Evolutionary conservation across 2,329 filamentous ascomycete genomes (phyloP), one percentile per base, ranked within the genome.

Genomic region (Raffaelea arxii): DNA sequence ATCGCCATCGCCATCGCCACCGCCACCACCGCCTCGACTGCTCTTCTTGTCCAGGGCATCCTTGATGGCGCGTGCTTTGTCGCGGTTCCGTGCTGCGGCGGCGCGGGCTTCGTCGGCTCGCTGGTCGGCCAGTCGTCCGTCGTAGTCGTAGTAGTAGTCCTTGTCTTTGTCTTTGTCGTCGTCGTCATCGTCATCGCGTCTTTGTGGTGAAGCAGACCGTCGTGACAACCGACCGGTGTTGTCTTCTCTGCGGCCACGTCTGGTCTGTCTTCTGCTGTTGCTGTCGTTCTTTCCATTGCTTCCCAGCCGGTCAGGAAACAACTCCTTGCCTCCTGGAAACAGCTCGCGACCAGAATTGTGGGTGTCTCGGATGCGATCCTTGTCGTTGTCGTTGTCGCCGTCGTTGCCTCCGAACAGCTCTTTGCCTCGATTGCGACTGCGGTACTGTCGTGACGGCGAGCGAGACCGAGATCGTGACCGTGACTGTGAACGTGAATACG

Each of bases 351-450:
- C 38, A 9, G n/a, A n/a, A n/a, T 37, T 16, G n/a, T n/a, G 9
- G n/a, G 7, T 38, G 61, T 62, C 37, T 54, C 46, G 36, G 57
- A 55, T n/a, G n/a, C n/a, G n/a, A n/a, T n/a, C n/a, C n/a, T n/a
- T n/a, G n/a, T n/a, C n/a, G n/a, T n/a, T n/a, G 16, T 52, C 49
- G 25, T 55, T 51, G 41, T 59, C 62, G 25, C 55, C 60, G 23
- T 24, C 55, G 39, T 3, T 49, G 46, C 37, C 62, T 2, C 77
- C 72, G 55, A 88, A 86, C 6, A 88, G 68, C 59, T 88, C 84
- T 57, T 75, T 81, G 44, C 69, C 68, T 12, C 65, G 64, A 51
- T 77, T 78, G 36, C 62, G 60, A 4, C 54, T 51, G 4, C 60
- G 52, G 25, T 58, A 41, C 42, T 2, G 39, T 47, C 38, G 51